Percentiles rank a stretch among this genome's conserved stretches.
Evolutionary conservation across 148 eudicot species (phyloP).

Genomic region (Spergularia marina): DNA sequence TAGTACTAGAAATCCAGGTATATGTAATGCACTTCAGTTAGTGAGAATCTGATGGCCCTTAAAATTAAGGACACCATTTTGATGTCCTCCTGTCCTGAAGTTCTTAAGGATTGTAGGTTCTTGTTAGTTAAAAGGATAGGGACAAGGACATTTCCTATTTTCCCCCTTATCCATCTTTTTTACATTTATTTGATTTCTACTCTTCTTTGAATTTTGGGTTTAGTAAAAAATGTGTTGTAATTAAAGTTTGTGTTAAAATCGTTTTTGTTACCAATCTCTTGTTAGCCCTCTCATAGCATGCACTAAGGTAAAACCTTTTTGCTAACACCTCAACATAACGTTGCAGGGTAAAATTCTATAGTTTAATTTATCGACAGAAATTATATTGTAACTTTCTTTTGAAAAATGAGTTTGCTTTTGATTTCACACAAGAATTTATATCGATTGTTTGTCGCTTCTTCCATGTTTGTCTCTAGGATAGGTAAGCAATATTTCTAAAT

Average conservation of each 20-base stretch:
- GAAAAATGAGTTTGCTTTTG: not conserved
- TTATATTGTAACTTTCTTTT: too few relatives aligned
- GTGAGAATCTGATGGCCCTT: not conserved
- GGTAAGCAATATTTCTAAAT: not conserved
- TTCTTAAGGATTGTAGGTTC: constrained; percentile 20
- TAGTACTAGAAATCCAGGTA: not conserved
- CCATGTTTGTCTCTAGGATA: not conserved
- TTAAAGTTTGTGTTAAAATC: constrained; percentile 9
- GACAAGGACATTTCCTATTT: constrained; percentile 12
- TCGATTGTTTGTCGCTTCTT: not conserved
- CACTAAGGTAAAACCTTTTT: constrained; percentile 12
- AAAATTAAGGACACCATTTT: not conserved
- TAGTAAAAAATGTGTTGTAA: not conserved
- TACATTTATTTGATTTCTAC: not conserved
- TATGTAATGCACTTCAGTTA: not conserved
- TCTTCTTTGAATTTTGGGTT: not conserved
- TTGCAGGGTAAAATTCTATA: too few relatives aligned
- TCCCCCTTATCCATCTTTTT: not conserved
- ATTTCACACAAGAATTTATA: not conserved
- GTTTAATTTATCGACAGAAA: too few relatives aligned
- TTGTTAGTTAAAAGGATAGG: constrained; percentile 8
- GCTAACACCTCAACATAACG: too few relatives aligned
- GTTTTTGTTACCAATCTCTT: not conserved
- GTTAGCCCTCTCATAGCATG: not conserved
- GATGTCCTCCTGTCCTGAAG: constrained; percentile 1